Base-by-base conservation (phyloP, 805 yeast genomes). In the Cephaloascus albidus region DNA sequence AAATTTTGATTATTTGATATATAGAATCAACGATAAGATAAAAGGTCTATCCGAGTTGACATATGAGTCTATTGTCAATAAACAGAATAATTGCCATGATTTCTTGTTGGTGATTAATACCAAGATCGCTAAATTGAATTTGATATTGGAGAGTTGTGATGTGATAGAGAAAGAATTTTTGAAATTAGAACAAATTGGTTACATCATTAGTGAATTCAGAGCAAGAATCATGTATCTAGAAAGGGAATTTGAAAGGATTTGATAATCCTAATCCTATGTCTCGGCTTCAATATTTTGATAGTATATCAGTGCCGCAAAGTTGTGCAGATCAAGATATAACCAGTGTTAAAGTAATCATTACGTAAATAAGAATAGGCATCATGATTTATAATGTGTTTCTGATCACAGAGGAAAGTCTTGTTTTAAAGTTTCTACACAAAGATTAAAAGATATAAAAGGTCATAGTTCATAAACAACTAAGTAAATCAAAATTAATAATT, bases 1-100 rank as follows among this genome's bases (percentile, higher is more conserved):
- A 18, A 72, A 70, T 39, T 82, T 73, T 52, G 90, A 84, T 48
- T 79, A 81, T 47, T 55, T 84, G 32, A 53, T 82, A 52, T 79
- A 64, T 58, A 76, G 74, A 51, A 78, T 84, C 38, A 68, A 70
- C 36, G 84, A 78, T 43, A 68, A 70, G 39, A 68, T 82, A 4
- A 57, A 67, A 18, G 58, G 63, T 2, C 54, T 79, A 18, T 65
- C 76, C 5, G 69, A 72, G 14, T 40, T 38, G n/a, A 61, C 71
- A 2, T 54, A 51, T 40, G 46, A 42, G 30, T 49, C 69, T 4
- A 58, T 65, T 3, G 28, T 33, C 4, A 38, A 43, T 49, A 70
- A 58, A 59, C 74, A 49, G 40, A 43, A 28, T 47, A 49, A 44
- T 4, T 53, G 50, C 4, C 57, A 48, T 30, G 55, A 50, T 42